Conservation (phyloP, 768 basidiomycete genomes). For the Coprinellus aureogranulatus region DNA sequence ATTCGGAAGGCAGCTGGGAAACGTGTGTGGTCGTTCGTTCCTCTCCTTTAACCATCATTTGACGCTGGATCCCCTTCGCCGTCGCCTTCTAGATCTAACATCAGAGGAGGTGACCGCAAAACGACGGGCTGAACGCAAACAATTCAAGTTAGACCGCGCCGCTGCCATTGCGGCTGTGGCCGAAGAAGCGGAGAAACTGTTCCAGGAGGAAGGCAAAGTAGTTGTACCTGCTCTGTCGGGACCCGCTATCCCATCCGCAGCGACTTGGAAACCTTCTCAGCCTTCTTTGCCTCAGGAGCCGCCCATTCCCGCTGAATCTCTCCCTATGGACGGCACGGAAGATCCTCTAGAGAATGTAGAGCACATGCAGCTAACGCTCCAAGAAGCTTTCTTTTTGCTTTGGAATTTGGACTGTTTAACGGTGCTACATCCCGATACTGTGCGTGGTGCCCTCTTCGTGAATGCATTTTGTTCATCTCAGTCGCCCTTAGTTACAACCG, state of each 20-base stretch:
- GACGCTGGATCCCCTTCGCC: background rate
- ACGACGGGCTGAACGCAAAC: conserved; percentile 82
- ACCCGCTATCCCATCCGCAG: conserved; percentile 70
- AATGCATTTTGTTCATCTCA: conserved; percentile 6
- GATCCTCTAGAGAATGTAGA: conserved; percentile 72
- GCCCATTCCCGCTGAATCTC: conserved; percentile 23
- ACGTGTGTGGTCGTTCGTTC: conserved; percentile 42
- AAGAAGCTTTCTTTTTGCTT: conserved; percentile 85
- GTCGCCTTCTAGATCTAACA: conserved; percentile 54
- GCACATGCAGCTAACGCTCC: conserved; percentile 86
- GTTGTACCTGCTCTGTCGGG: conserved; percentile 58
- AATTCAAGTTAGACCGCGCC: conserved; percentile 92
- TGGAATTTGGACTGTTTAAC: conserved; percentile 84
- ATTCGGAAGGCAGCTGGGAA: conserved; percentile 53
- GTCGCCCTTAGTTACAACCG: conserved; percentile 42
- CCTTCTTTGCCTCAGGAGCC: conserved; percentile 17
- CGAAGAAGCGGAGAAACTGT: conserved; percentile 75
- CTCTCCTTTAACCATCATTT: background rate
- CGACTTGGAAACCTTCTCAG: conserved; percentile 66
- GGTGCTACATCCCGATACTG: conserved; percentile 63
- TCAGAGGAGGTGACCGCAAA: conserved; percentile 90
- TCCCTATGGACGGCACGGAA: conserved; percentile 31
- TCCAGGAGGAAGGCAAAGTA: conserved; percentile 65
- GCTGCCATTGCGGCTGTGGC: conserved; percentile 80
- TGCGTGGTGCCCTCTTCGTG: conserved; percentile 36